These are phyloP conservation scores for Naganishia albida DNA, from an alignment of 1,284 basidiomycete species.

Conservation along the genomic window DNA sequence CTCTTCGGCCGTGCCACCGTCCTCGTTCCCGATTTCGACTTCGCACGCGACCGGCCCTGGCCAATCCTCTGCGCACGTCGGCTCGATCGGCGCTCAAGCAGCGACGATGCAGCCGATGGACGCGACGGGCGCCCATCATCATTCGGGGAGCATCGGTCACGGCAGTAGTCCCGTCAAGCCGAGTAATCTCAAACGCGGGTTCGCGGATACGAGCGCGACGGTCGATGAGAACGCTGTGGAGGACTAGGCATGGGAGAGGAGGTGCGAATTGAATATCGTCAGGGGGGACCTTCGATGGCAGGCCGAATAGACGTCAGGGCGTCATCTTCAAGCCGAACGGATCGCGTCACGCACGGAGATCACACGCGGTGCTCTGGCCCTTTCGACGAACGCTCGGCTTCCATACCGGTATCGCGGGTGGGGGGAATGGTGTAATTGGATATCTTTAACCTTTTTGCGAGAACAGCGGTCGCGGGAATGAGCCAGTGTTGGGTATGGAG, in stretches of 20 bases:
- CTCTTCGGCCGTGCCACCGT: slow-evolving; percentile 24
- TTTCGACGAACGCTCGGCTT: no score
- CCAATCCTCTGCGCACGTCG: slow-evolving; percentile 16
- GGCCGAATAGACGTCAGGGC: no score
- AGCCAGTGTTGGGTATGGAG: no score
- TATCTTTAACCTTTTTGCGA: no score
- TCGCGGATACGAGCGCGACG: not conserved
- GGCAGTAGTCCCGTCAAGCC: slow-evolving; percentile 27
- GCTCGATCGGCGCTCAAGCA: slow-evolving; percentile 15
- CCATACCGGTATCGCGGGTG: no score
- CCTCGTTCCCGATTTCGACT: slow-evolving; percentile 30
- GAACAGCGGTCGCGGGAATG: no score
- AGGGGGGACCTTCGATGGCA: no score
- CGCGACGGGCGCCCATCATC: slow-evolving; percentile 6
- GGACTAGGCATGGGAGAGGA: slow-evolving; percentile 11
- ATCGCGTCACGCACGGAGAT: no score
- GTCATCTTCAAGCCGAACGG: no score
- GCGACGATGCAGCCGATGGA: slow-evolving; percentile 1
- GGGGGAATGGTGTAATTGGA: no score
- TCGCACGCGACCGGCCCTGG: slow-evolving; percentile 5
- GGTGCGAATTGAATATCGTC: no score
- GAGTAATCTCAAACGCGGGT: slow-evolving; percentile 27
- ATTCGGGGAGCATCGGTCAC: slow-evolving; percentile 9
- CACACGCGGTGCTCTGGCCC: no score
- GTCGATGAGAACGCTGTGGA: slow-evolving; percentile 23